A percentile compares a stretch with the other conserved stretches of the same genome.
Evolutionary conservation across 2,329 filamentous ascomycete genomes (phyloP).

Genomic region (Rutstroemia sp.): DNA sequence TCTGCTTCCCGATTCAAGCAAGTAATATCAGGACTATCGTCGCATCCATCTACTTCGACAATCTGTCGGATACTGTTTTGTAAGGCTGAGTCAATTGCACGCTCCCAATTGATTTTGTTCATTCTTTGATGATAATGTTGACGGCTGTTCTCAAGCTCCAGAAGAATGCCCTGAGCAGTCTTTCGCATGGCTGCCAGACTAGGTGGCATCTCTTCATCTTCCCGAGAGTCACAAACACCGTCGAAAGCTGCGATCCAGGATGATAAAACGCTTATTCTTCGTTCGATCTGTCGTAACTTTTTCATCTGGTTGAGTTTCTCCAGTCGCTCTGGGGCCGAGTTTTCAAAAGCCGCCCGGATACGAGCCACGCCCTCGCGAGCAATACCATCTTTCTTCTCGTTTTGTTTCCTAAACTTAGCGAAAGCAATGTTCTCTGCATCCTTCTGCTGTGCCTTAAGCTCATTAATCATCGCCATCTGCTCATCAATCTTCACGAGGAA

Average conservation of each 20-base stretch:
- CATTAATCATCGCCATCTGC: constrained; percentile 94
- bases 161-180: constrained; percentile 78
- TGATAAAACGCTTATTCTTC: constrained; percentile 77
- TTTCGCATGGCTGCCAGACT: constrained; percentile 73
- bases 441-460: constrained; percentile 87
- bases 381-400: constrained; percentile 71
- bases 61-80: constrained; percentile 79
- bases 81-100: constrained; percentile 77
- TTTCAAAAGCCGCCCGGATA: constrained; percentile 76
- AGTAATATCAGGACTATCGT: constrained; percentile 60
- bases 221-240: constrained; percentile 63
- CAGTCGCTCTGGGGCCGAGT: constrained; percentile 67
- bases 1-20: constrained; percentile 77
- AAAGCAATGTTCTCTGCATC: constrained; percentile 78
- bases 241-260: constrained; percentile 94
- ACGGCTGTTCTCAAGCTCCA: constrained; percentile 82
- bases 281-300: constrained; percentile 73
- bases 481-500: constrained; percentile 99
- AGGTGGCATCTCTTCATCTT: constrained; percentile 61
- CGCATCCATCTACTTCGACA: constrained; percentile 57
- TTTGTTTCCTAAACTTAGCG: constrained; percentile 83
- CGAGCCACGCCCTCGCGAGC: constrained; percentile 72
- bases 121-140: constrained; percentile 85
- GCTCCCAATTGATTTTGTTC: constrained; percentile 77
- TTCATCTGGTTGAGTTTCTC: constrained; percentile 76